Conservation (phyloP, 306 rosid species). For the Medicago ruthenica region DNA sequence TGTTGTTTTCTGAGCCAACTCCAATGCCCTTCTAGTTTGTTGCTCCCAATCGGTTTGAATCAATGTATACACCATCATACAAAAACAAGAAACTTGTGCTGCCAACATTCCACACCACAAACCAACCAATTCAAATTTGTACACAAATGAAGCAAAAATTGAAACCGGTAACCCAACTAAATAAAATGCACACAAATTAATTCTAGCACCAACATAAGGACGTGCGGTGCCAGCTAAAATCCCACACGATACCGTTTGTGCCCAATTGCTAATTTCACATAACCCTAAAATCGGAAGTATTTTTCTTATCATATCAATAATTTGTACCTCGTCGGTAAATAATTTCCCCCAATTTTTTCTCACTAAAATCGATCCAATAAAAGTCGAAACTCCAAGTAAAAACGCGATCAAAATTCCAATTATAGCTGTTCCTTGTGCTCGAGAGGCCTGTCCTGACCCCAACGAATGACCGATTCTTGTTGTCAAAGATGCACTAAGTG, state of each 20-base stretch:
- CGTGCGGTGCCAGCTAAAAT: slow-evolving; percentile 77
- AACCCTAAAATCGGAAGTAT: slow-evolving; percentile 79
- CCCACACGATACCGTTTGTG: slow-evolving; percentile 89
- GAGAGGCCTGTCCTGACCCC: slow-evolving; percentile 74
- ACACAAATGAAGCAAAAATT: slow-evolving; percentile 54
- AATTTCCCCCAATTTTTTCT: slow-evolving; percentile 66
- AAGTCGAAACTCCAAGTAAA: slow-evolving; percentile 53
- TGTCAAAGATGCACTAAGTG: slow-evolving; percentile 64
- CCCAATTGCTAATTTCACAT: slow-evolving; percentile 76
- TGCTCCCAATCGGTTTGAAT: slow-evolving; percentile 80
- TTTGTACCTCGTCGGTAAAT: slow-evolving; percentile 73
- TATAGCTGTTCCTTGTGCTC: slow-evolving; percentile 65
- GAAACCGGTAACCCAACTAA: slow-evolving; percentile 79
- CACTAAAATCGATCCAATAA: slow-evolving; percentile 46
- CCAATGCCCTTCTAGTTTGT: slow-evolving; percentile 66
- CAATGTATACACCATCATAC: slow-evolving; percentile 69
- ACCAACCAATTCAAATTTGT: slow-evolving; percentile 66
- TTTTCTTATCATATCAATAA: slow-evolving; percentile 59
- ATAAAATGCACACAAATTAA: slow-evolving; percentile 83
- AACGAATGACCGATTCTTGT: slow-evolving; percentile 80
- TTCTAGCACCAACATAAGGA: slow-evolving; percentile 79
- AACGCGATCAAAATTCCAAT: slow-evolving; percentile 65
- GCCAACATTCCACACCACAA: slow-evolving; percentile 85
- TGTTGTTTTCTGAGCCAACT: slow-evolving; percentile 46
- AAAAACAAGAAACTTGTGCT: slow-evolving; percentile 74